Percentiles rank a stretch among this genome's conserved stretches.
phyloP scores from a whole-genome alignment of 1,139 yeast genomes.

The Keqinozyma sinolaborantium region DNA sequence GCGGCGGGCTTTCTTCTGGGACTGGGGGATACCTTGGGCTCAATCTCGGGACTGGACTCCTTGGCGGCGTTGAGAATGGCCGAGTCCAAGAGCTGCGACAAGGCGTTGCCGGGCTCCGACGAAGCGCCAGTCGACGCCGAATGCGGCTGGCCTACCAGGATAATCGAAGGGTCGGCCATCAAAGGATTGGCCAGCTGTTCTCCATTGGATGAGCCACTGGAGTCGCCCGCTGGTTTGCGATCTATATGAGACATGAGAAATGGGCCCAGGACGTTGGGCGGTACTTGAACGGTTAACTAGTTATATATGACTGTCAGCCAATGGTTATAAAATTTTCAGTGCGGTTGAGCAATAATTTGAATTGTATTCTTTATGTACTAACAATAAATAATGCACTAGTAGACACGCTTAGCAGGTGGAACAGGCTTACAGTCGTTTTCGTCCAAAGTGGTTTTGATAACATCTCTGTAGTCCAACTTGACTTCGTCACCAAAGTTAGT shows the following conservation, averaged over 20 bases:
- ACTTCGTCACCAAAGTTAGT: conserved; percentile 65
- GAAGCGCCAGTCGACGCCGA: conserved; percentile 3
- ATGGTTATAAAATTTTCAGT: not conserved
- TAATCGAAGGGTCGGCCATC: conserved; percentile 28
- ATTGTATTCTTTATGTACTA: not conserved
- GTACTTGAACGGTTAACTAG: too few species aligned
- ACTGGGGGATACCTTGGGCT: conserved; percentile 13
- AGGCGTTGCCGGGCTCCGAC: conserved; percentile 31
- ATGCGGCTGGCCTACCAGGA: conserved; percentile 10
- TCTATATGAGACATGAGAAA: conserved; percentile 1
- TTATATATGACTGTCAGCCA: too few species aligned
- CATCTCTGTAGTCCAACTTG: conserved; percentile 80
- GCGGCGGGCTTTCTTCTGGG: conserved; percentile 14
- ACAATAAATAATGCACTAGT: conserved; percentile 39
- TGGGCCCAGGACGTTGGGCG: too few species aligned
- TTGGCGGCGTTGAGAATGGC: conserved; percentile 49
- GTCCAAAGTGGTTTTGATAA: conserved; percentile 80
- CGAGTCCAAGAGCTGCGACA: conserved; percentile 39
- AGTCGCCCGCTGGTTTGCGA: not conserved
- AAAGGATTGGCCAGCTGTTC: conserved; percentile 18
- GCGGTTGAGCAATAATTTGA: not conserved
- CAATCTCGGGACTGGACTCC: conserved; percentile 41
- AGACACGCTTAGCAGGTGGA: conserved; percentile 95
- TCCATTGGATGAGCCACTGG: not conserved
- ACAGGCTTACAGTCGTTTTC: conserved; percentile 91